Conservation (phyloP, 1,284 basidiomycete species). For the Sanghuangporus baumii region DNA sequence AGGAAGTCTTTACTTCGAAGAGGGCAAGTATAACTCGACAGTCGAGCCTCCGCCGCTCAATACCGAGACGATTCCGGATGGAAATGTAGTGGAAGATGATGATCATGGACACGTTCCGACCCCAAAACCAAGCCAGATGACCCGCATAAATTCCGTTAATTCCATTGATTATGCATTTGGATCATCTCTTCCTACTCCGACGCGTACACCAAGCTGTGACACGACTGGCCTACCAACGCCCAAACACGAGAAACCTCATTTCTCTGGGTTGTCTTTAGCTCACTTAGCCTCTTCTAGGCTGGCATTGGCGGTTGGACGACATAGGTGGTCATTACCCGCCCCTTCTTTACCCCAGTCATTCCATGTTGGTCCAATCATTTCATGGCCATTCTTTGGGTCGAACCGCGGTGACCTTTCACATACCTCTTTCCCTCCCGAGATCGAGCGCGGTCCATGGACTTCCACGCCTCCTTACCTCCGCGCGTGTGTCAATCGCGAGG, state of each 20-base stretch:
- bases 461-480: slow-evolving; percentile 51
- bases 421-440: slow-evolving; percentile 41
- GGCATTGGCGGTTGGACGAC: neutral
- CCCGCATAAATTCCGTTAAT: slow-evolving; percentile 4
- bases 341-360: slow-evolving; percentile 25
- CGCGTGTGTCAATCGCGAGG: slow-evolving; percentile 62
- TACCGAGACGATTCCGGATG: neutral
- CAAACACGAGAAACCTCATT: slow-evolving; percentile 1
- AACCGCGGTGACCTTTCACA: slow-evolving; percentile 66
- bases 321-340: neutral
- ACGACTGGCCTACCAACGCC: slow-evolving; percentile 6
- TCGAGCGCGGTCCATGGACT: slow-evolving; percentile 72
- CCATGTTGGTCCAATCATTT: slow-evolving; percentile 72
- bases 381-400: slow-evolving; percentile 83
- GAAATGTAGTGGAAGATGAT: neutral
- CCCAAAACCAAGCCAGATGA: neutral
- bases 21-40: slow-evolving; percentile 24
- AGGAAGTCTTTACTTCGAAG: slow-evolving; percentile 64
- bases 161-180: slow-evolving; percentile 6
- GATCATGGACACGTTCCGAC: slow-evolving; percentile 13
- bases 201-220: neutral
- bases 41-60: slow-evolving; percentile 6
- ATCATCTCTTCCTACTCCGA: slow-evolving; percentile 9
- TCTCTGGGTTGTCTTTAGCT: neutral
- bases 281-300: neutral